Base-by-base conservation (phyloP, 768 basidiomycete genomes). In the Coprinopsis strossmayeri region DNA sequence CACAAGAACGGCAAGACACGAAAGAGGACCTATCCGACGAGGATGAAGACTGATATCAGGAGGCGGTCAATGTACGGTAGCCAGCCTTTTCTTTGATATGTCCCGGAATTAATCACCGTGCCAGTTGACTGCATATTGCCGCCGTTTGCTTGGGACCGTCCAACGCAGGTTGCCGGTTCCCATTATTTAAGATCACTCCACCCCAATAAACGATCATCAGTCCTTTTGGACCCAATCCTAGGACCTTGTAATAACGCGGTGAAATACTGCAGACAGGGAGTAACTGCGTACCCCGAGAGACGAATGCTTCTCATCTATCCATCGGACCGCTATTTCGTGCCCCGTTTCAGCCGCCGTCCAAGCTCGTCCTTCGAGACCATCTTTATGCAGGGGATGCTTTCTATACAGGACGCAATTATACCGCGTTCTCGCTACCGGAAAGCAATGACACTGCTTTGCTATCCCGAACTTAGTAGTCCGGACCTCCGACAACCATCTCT, bases 11-110 rank as follows among this genome's bases (percentile, higher is more conserved):
- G 32, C 76, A 76, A 49, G 74, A 77, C 46, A 69, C 63, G 3
- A 73, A 77, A 24, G 81, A 78, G 44, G 59, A 69, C 13, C 61
- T 70, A 35, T 81, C 76, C 47, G 82, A 84, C 60, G 84, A 86
- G 46, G 35, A 38, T 18, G 82, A 85, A 49, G 79, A 82, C 52
- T 77, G 64, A 69, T 57, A 48, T 39, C 15, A 40, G 56, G 49
- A 48, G 35, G 20, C 48, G 46, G 37, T 44, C 28, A 32, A 50
- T 28, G 30, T 26, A 20, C 25, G 24, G 27, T 43, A 12, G 30
- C 42, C 25, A 13, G 7, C 17, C 18, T 23, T 10, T 20, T 34
- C 35, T 32, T 11, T 28, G 5, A 28, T 43, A 32, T 18, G 5
- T 18, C 26, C 24, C 9, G 17, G 26, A 46, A 7, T 30, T 39